Evolutionary conservation across 2,329 filamentous ascomycete species (phyloP).

Genomic region (Claviceps fusiformis): DNA sequence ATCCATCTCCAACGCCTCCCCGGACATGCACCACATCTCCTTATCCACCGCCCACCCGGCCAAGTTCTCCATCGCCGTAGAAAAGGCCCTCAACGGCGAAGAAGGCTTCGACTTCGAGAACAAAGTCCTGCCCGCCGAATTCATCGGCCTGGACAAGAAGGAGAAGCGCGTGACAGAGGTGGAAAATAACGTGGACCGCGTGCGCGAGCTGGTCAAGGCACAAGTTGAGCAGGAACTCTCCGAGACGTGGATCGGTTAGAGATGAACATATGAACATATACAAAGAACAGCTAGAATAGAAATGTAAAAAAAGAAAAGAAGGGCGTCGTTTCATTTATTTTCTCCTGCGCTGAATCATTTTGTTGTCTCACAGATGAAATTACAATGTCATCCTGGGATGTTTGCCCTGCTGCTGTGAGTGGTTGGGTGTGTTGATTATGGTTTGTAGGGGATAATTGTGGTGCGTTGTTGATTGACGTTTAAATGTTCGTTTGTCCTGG

Average conservation of each 20-base stretch:
- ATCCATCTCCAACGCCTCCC: slow-evolving; percentile 42
- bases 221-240: slow-evolving; percentile 55
- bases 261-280: no score
- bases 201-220: slow-evolving; percentile 60
- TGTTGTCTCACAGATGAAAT: no score
- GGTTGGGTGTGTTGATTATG: no score
- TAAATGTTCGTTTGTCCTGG: no score
- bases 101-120: slow-evolving; percentile 61
- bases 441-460: no score
- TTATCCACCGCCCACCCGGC: slow-evolving; percentile 91
- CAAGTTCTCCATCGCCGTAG: slow-evolving; percentile 82
- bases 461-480: no score
- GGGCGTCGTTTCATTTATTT: not conserved
- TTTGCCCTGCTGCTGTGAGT: no score
- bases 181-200: slow-evolving; percentile 57
- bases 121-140: slow-evolving; percentile 68
- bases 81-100: slow-evolving; percentile 58
- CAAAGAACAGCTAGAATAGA: no score
- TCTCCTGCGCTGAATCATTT: not conserved
- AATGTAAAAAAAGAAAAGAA: no score
- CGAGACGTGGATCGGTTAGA: slow-evolving; percentile 9
- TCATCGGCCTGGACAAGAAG: slow-evolving; percentile 63
- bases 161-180: slow-evolving; percentile 61
- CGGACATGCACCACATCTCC: slow-evolving; percentile 57
- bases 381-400: no score